Percentiles rank a stretch among this genome's conserved stretches.
phyloP scores from a whole-genome alignment of 1,139 yeast species.

The Candida dubliniensis region DNA sequence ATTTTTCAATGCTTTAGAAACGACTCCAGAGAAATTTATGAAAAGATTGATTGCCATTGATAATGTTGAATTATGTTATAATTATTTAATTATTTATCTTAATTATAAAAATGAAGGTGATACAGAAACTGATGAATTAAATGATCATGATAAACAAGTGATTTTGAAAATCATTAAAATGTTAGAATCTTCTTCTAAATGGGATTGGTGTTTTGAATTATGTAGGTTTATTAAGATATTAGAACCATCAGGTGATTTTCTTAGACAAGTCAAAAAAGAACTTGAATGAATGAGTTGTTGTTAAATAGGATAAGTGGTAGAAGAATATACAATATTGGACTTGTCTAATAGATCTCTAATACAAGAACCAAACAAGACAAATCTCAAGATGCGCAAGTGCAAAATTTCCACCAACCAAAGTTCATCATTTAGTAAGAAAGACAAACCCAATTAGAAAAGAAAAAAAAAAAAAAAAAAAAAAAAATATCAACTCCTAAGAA shows the following conservation, averaged over 20 bases:
- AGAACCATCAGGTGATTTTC: conserved; percentile 38
- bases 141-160: conserved; percentile 31
- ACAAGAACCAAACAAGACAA: not conserved
- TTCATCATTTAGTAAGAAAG: conserved; percentile 20
- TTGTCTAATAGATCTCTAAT: no score
- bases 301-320: no score
- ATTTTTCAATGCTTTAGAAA: conserved; percentile 35
- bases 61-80: conserved; percentile 44
- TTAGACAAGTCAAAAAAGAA: conserved; percentile 18
- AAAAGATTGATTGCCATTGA: conserved; percentile 31
- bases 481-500: not conserved
- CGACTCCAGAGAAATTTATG: conserved; percentile 44
- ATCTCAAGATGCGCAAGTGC: not conserved
- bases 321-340: no score
- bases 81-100: conserved; percentile 42
- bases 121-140: conserved; percentile 19
- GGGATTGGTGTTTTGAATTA: conserved; percentile 50
- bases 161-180: conserved; percentile 36
- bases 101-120: conserved; percentile 40
- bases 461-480: not conserved
- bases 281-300: conserved; percentile 1
- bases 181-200: conserved; percentile 32
- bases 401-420: conserved; percentile 28
- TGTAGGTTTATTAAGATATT: conserved; percentile 46
- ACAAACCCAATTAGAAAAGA: conserved; percentile 6